Evolutionary conservation across 805 yeast genomes (phyloP).

Genomic region (Starmera amethionina): DNA sequence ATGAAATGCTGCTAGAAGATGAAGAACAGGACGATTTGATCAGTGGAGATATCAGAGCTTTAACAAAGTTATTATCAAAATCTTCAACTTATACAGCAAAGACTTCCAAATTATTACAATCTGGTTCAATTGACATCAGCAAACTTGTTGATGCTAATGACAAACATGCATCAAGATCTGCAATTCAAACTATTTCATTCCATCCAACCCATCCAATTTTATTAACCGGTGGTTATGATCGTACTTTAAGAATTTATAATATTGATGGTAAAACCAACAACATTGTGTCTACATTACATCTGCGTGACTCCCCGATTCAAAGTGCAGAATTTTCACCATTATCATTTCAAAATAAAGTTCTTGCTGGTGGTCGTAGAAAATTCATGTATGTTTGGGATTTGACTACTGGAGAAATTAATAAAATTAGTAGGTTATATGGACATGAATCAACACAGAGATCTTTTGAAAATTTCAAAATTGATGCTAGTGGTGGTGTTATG

Average conservation of each 20-base stretch:
- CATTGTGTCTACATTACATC: constrained; percentile 72
- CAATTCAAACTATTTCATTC: constrained; percentile 78
- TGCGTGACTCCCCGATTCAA: constrained; percentile 72
- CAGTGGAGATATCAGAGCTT: constrained; percentile 31
- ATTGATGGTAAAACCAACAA: constrained; percentile 81
- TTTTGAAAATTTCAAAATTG: constrained; percentile 76
- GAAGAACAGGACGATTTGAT: constrained; percentile 19
- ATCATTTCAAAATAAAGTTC: constrained; percentile 40
- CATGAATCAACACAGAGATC: constrained; percentile 78
- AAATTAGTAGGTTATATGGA: constrained; percentile 83
- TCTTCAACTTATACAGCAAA: constrained; percentile 30
- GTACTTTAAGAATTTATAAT: constrained; percentile 78
- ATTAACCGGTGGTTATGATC: constrained; percentile 88
- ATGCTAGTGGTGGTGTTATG: constrained; percentile 61
- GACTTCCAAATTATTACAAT: constrained; percentile 50
- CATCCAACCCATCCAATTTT: constrained; percentile 79
- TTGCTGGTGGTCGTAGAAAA: constrained; percentile 85
- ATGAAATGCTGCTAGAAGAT: constrained; percentile 16
- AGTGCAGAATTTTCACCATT: constrained; percentile 57
- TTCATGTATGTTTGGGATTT: constrained; percentile 92
- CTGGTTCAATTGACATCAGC: constrained; percentile 62
- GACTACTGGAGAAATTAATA: constrained; percentile 63
- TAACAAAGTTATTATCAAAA: constrained; percentile 26
- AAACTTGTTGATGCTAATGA: constrained; percentile 83
- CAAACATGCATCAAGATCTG: constrained; percentile 59